phyloP scores from a whole-genome alignment of 208 protist genomes.

The Novymonas esmeraldas region DNA sequence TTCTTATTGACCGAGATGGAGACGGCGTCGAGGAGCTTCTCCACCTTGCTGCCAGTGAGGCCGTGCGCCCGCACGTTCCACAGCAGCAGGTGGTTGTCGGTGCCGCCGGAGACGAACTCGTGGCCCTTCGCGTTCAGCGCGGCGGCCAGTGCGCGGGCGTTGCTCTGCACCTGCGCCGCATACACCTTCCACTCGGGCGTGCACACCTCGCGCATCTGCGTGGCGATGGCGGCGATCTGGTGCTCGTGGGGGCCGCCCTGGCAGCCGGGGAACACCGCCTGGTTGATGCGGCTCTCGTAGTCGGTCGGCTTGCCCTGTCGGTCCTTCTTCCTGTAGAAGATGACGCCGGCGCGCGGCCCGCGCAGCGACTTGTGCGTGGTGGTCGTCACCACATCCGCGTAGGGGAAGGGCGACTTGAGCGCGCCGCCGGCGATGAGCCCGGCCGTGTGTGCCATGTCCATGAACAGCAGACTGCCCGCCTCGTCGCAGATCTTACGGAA shows the following conservation, averaged over 20 bases:
- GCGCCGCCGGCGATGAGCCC: conserved; percentile 93
- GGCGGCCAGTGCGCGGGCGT: conserved; percentile 86
- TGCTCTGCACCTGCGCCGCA: conserved; percentile 90
- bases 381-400: conserved; percentile 99
- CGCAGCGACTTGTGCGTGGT: conserved; percentile 99
- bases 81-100: conserved; percentile 98
- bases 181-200: conserved; percentile 95
- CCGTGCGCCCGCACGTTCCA: conserved; percentile 96
- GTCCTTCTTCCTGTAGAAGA: conserved; percentile 97
- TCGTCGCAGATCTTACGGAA: conserved; percentile 89
- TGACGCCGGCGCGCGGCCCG: conserved; percentile 98
- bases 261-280: conserved; percentile 97
- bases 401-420: conserved; percentile 93
- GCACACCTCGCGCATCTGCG: conserved; percentile 95
- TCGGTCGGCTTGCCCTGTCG: conserved; percentile 78
- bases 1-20: conserved; percentile 98
- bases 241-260: conserved; percentile 99
- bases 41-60: conserved; percentile 96
- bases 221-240: conserved; percentile 97
- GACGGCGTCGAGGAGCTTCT: conserved; percentile 94
- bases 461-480: conserved; percentile 93
- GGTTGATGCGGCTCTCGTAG: conserved; percentile 95
- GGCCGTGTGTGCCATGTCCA: conserved; percentile 99
- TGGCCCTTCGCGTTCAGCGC: conserved; percentile 88
- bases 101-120: conserved; percentile 95